A percentile compares a stretch with the other conserved stretches of the same genome.
phyloP scores from a whole-genome alignment of 768 basidiomycete genomes.

The Cystofilobasidium capitatum region DNA sequence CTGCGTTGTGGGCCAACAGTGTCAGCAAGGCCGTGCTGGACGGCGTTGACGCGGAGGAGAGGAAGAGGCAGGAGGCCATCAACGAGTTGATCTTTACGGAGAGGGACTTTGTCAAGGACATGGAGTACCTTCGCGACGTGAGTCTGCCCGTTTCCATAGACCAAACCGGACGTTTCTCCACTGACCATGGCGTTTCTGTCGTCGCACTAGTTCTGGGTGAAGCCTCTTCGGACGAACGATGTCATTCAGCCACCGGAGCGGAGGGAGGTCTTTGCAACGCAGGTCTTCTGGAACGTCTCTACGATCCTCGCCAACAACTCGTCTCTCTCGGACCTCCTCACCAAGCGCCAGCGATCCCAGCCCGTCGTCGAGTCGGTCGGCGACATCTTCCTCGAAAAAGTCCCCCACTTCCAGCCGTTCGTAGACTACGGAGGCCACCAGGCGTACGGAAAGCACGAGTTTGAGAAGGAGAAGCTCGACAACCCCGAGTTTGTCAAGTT shows the following conservation, averaged over 20 bases:
- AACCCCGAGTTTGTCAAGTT: constrained; percentile 89
- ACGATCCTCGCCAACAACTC: constrained; percentile 89
- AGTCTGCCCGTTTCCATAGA: background rate
- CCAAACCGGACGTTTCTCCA: background rate
- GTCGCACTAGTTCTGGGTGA: constrained; percentile 68
- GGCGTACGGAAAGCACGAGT: constrained; percentile 95
- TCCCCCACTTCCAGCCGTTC: constrained; percentile 82
- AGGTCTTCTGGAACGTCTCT: constrained; percentile 96
- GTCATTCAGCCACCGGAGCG: constrained; percentile 67
- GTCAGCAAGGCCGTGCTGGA: constrained; percentile 90
- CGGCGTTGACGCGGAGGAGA: constrained; percentile 83
- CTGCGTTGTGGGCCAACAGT: constrained; percentile 84
- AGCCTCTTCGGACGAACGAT: constrained; percentile 59
- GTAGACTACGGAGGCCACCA: constrained; percentile 94
- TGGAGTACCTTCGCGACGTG: constrained; percentile 75
- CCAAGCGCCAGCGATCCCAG: constrained; percentile 87
- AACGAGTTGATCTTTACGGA: constrained; percentile 93
- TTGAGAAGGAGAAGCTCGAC: constrained; percentile 92
- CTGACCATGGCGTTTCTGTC: background rate
- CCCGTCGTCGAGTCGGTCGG: constrained; percentile 87
- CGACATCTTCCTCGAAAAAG: constrained; percentile 76
- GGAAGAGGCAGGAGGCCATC: constrained; percentile 93
- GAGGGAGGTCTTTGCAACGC: constrained; percentile 74
- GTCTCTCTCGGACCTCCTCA: constrained; percentile 81
- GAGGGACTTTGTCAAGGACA: constrained; percentile 91